Percentiles rank a stretch among this genome's conserved stretches.
Conservation (phyloP, 257 asterid genomes). For the Vinca minor region DNA sequence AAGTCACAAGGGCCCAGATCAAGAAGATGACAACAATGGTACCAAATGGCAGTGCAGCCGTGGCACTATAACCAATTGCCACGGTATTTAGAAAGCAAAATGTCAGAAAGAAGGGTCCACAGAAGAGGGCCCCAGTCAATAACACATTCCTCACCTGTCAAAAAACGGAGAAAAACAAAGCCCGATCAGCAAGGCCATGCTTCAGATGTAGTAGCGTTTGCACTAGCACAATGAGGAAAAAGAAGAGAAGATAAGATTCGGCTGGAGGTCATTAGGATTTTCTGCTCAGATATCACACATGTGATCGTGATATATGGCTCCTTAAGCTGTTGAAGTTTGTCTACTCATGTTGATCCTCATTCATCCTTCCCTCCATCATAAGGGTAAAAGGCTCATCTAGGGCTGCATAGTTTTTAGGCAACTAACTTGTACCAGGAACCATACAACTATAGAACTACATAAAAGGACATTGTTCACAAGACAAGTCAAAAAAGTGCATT, state of each 20-base stretch:
- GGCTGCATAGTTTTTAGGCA: not conserved
- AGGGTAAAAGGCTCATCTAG: not conserved
- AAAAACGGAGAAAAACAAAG: constrained; percentile 1
- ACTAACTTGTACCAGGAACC: not conserved
- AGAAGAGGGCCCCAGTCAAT: constrained; percentile 35
- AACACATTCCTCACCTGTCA: constrained; percentile 37
- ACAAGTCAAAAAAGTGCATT: not conserved
- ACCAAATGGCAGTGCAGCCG: constrained; percentile 46
- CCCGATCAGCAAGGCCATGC: not conserved
- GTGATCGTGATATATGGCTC: not conserved
- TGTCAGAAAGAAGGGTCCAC: constrained; percentile 35
- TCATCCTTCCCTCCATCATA: not conserved
- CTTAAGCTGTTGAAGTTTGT: not conserved
- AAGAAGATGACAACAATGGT: constrained; percentile 40
- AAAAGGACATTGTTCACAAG: not conserved
- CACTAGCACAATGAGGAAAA: not conserved
- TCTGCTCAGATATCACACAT: not conserved
- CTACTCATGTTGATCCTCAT: not conserved
- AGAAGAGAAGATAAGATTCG: not conserved
- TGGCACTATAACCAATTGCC: constrained; percentile 38
- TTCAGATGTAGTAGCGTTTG: not conserved
- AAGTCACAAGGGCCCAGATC: constrained; percentile 43
- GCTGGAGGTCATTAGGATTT: not conserved
- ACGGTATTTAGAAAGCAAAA: constrained; percentile 42
- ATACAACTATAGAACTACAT: not conserved